Evolutionary conservation across 2,329 filamentous ascomycete species (phyloP), one percentile per base, ranked within the genome.

Genomic region (Tolypocladium inflatum): DNA sequence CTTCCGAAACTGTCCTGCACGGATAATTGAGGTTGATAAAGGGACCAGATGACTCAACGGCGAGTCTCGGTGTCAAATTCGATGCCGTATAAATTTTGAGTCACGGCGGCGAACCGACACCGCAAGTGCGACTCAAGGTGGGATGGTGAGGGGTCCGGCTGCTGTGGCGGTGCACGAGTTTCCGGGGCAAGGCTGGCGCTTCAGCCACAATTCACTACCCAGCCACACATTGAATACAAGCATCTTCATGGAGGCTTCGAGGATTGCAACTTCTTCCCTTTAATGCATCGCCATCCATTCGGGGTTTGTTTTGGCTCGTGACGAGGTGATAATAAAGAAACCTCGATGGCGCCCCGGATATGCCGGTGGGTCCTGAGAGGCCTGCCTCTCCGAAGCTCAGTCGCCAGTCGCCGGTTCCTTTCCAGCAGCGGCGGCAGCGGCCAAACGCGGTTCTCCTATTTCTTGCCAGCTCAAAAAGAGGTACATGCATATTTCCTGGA

Each of bases 1-100:
- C 71, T 73, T 73, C 71, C 59, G 51, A 65, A 61, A 61, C 59
- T 56, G 53, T 63, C 57, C 62, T 64, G 58, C 60, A 59, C 61
- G 50, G 26, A 30, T 55, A 52, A 57, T 56, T 52, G 41, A 38
- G 45, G 38, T 8, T 56, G 42, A 38, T 51, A 35, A 51, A 30
- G 43, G 45, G 30, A 41, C 38, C 51, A 39, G 51, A 37, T 57
- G 56, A 57, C 57, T 60, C 54, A 57, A 55, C 43, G 13, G 26
- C 30, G 55, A 57, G 52, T 42, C 45, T 45, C 56, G 41, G 52
- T 23, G 55, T 45, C 26, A 30, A 30, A 30, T 45, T 57, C 39
- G 55, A 43, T 30, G 53, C n/a, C 45, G 26, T 55, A 38, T 48
- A 50, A 62, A 56, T 62, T 65, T 59, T 63, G 64, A 65, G 60